Evolutionary conservation across 192 early-diverging fungal species (phyloP).

Genomic region (Chytriomyces sp.): DNA sequence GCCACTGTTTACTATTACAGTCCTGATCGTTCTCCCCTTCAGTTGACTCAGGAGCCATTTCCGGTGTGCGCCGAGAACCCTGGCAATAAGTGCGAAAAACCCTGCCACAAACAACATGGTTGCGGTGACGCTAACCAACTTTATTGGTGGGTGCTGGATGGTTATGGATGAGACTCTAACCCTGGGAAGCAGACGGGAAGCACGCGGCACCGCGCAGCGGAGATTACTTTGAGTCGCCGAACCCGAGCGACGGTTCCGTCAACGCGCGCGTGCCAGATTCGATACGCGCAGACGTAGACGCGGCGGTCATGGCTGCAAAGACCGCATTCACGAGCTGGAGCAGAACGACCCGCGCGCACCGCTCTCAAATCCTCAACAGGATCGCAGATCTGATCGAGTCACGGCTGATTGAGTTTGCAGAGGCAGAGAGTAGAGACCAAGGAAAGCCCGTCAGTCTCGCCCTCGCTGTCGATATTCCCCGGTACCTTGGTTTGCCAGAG

Average conservation of each 20-base stretch:
- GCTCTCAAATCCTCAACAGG: slow-evolving; percentile 58
- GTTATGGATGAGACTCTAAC: neutral
- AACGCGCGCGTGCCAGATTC: slow-evolving; percentile 67
- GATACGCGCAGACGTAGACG: slow-evolving; percentile 59
- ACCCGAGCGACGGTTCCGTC: slow-evolving; percentile 66
- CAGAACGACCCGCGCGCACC: slow-evolving; percentile 40
- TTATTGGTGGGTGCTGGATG: neutral
- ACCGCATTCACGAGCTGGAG: slow-evolving; percentile 68
- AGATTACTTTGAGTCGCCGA: slow-evolving; percentile 61
- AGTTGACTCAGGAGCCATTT: too few relatives aligned
- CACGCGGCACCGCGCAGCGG: slow-evolving; percentile 57
- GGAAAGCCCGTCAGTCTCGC: slow-evolving; percentile 72
- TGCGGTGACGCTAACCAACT: neutral
- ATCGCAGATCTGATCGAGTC: slow-evolving; percentile 63
- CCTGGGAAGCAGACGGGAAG: slow-evolving; percentile 48
- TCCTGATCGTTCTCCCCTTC: too few relatives aligned
- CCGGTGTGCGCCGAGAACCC: neutral
- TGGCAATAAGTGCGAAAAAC: neutral
- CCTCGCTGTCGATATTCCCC: slow-evolving; percentile 62
- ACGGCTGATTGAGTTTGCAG: slow-evolving; percentile 61
- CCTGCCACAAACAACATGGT: neutral
- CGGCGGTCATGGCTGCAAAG: slow-evolving; percentile 48
- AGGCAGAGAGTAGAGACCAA: slow-evolving; percentile 74
- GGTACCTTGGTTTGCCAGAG: neutral
- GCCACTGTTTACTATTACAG: too few relatives aligned